These are phyloP conservation scores for Caloboletus inedulis DNA, from an alignment of 1,284 basidiomycete genomes.

Conservation along the genomic window DNA sequence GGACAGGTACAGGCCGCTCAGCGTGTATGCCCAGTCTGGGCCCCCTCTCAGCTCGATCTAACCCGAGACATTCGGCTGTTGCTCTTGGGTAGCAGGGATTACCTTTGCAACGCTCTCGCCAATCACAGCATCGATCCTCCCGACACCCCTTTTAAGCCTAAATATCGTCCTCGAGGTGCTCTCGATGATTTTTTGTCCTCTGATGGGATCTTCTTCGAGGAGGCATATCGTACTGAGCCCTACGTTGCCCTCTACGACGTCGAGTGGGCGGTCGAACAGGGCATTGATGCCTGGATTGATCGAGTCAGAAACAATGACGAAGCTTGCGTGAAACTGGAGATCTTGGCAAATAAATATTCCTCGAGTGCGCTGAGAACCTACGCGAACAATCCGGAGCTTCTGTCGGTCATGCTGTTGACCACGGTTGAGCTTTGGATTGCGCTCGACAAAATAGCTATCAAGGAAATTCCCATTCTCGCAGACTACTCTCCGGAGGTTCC, in stretches of 20 bases:
- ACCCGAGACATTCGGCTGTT: conserved; percentile 30
- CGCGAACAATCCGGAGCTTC: conserved; percentile 37
- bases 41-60: conserved; percentile 28
- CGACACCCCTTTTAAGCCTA: conserved; percentile 13
- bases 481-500: conserved; percentile 48
- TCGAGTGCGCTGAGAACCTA: conserved; percentile 30
- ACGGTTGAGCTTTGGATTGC: conserved; percentile 44
- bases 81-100: conserved; percentile 13
- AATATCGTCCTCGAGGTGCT: conserved; percentile 11
- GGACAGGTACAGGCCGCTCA: conserved; percentile 12
- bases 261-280: conserved; percentile 30
- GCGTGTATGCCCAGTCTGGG: conserved; percentile 10
- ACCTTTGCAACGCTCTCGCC: too few species aligned
- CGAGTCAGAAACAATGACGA: conserved; percentile 8
- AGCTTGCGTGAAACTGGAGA: conserved; percentile 22
- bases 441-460: conserved; percentile 39
- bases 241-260: conserved; percentile 35
- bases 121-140: too few species aligned
- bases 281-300: conserved; percentile 34
- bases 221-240: conserved; percentile 12
- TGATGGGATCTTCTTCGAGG: conserved; percentile 17
- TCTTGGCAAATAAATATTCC: conserved; percentile 32
- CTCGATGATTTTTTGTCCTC: conserved; percentile 23
- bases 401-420: conserved; percentile 39
- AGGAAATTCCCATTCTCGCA: conserved; percentile 35